Base-by-base conservation (phyloP, 306 rosid genomes). In the Sophora flavescens region DNA sequence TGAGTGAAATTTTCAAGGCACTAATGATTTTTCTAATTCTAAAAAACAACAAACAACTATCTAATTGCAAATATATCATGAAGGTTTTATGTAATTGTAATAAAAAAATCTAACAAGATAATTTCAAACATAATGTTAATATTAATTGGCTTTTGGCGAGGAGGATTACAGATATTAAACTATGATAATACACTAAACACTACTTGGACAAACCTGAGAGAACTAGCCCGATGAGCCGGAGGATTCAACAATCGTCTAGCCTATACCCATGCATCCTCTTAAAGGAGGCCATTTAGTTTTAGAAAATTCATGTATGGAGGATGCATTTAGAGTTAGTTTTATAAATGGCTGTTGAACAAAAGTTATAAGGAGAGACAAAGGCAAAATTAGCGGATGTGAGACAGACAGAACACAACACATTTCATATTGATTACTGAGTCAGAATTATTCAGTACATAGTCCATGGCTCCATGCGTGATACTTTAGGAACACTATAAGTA, bases 1-100 rank as follows among this genome's bases (percentile, higher is more conserved):
- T 16, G 63, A 68, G 79, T 74, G 48, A 77, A 78, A 59, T 14
- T 30, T 72, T 51, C 7, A 33, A 57, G 78, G 35, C 38, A 42
- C 28, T 33, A 1, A 15, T 35, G 45, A 32, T 38, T 14, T 59
- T 54, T 30, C 16, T 61, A 53, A 68, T 28, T 68, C 44, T 47
- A 78, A 3, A 58, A 48, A 80, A 50, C 57, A 69, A 74, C 72
- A 18, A 35, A 39, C 67, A 66, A 52, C 41, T 67, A 59, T 58
- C 35, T 50, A 61, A 30, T 32, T 74, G 17, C 35, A 66, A 7
- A 22, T 2, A 18, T 9, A 18, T 22, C 22, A 10, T 8, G 5
- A 5, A 18, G 28, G 41, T 22, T 58, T 58, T 13, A 52, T 70
- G 15, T 14, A 14, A 57, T 44, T 70, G 15, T 14, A 14, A 57